Evolutionary conservation across 257 asterid genomes (phyloP).

Genomic region (Jacaranda copaia): DNA sequence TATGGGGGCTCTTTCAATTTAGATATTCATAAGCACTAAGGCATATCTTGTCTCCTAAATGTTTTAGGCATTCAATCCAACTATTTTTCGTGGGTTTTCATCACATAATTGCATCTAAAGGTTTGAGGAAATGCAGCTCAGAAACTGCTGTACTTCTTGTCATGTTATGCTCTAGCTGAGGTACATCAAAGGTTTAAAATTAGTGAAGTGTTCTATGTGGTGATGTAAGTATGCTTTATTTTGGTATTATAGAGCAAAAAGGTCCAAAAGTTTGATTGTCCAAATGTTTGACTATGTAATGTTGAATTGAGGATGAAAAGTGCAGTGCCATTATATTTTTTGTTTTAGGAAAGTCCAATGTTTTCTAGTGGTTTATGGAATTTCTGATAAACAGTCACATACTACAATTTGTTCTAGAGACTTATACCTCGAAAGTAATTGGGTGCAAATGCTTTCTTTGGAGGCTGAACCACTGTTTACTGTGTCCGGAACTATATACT

Average conservation of each 20-base stretch:
- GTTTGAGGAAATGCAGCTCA: no score
- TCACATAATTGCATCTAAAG: background rate
- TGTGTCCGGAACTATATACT: background rate
- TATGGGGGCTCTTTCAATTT: no score
- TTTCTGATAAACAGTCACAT: background rate
- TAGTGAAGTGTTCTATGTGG: background rate
- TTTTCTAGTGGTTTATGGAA: no score
- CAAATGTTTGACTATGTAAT: constrained; percentile 1
- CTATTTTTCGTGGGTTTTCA: background rate
- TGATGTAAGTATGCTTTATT: background rate
- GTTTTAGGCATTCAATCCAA: background rate
- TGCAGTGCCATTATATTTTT: no score
- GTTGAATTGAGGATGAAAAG: background rate
- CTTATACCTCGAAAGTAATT: background rate
- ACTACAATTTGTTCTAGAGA: background rate
- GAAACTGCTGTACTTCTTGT: background rate
- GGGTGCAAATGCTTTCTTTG: constrained; percentile 4
- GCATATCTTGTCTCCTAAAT: background rate
- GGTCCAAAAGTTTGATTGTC: constrained; percentile 10
- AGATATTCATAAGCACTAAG: background rate
- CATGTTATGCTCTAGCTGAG: constrained; percentile 1
- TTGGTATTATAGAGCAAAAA: background rate
- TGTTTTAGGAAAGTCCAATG: no score
- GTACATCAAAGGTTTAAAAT: constrained; percentile 7
- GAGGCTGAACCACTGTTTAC: constrained; percentile 22